Conservation (phyloP, 345 rosid species). For the Ceriops decandra region DNA sequence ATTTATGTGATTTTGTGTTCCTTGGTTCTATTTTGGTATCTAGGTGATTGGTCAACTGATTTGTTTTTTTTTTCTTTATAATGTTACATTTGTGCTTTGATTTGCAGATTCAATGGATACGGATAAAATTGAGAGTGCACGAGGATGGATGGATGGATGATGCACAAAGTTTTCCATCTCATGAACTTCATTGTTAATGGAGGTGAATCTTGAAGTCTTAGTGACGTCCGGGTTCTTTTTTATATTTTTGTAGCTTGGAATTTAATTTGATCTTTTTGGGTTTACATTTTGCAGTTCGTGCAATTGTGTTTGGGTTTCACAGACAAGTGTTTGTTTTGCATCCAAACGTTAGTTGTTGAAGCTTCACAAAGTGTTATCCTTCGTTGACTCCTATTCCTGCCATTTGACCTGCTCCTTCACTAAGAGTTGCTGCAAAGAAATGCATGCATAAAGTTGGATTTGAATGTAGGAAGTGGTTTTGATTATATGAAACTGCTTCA, state of each 20-base stretch:
- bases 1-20: background rate
- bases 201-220: constrained; percentile 43
- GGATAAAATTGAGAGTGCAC: constrained; percentile 95
- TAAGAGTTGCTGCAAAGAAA: background rate
- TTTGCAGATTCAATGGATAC: constrained; percentile 69
- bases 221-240: background rate
- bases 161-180: constrained; percentile 97
- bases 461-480: background rate
- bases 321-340: constrained; percentile 45
- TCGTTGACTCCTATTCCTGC: background rate
- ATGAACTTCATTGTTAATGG: constrained; percentile 98
- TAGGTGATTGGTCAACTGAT: background rate
- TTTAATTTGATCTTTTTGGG: background rate
- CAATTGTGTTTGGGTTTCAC: constrained; percentile 79
- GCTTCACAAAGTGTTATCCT: background rate
- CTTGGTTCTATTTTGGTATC: background rate
- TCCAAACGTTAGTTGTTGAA: constrained; percentile 68
- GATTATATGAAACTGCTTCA: background rate
- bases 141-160: constrained; percentile 78
- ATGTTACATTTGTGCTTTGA: constrained; percentile 10
- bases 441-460: background rate
- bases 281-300: constrained; percentile 60
- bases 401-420: background rate
- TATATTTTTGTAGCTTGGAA: background rate
- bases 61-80: background rate